These are phyloP conservation scores for Amanita pseudoporphyria DNA, from an alignment of 768 basidiomycete genomes.

Conservation along the genomic window DNA sequence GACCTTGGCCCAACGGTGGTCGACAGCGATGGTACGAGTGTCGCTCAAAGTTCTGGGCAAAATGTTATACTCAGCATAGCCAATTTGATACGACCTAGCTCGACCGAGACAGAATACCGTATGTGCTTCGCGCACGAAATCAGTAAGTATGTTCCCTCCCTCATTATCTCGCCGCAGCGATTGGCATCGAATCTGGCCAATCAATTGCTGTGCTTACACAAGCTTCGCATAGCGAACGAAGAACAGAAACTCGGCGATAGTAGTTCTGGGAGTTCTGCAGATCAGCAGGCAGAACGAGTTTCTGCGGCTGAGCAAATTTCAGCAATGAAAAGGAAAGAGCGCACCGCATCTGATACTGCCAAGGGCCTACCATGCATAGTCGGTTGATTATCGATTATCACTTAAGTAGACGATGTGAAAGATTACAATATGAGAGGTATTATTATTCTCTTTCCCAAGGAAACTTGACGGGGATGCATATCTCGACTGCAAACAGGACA, in stretches of 20 bases:
- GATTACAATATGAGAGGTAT: neutral
- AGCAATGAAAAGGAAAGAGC: neutral
- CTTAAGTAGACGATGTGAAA: neutral
- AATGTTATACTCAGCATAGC: slow-evolving; percentile 30
- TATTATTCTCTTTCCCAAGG: slow-evolving; percentile 6
- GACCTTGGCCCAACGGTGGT: slow-evolving; percentile 60
- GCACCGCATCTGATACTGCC: no score
- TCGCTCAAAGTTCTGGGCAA: neutral
- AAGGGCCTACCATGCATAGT: no score
- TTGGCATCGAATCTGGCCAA: slow-evolving; percentile 1
- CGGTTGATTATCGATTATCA: no score
- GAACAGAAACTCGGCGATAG: slow-evolving; percentile 15
- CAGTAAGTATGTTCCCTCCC: slow-evolving; percentile 21
- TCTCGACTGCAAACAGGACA: neutral
- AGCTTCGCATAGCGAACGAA: slow-evolving; percentile 22
- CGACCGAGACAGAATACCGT: slow-evolving; percentile 47
- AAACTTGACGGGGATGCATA: neutral
- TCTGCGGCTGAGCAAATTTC: neutral
- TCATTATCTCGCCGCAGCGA: no score
- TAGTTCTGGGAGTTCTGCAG: neutral
- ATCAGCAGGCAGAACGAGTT: slow-evolving; percentile 1
- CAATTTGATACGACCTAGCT: slow-evolving; percentile 47
- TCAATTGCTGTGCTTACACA: slow-evolving; percentile 6
- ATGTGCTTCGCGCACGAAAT: slow-evolving; percentile 45
- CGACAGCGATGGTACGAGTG: slow-evolving; percentile 52